Evolutionary conservation across 305 asterid genomes (phyloP), one percentile per base, ranked within the genome.

Genomic region (Fraxinus dipetala): DNA sequence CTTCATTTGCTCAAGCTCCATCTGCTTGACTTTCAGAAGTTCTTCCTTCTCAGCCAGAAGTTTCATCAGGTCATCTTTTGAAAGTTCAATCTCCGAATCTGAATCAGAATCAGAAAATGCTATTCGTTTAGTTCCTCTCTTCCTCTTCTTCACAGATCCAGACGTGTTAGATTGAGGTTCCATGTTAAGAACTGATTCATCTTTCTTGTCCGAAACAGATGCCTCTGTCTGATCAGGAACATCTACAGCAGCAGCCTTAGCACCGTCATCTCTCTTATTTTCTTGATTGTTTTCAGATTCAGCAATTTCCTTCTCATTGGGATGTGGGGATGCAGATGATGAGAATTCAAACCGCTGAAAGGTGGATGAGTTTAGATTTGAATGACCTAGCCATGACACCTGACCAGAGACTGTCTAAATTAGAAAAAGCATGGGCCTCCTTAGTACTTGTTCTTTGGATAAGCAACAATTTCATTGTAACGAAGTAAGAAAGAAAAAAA

Each of bases 41-140:
- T 89, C 91, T 80, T 94, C 95, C 91, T 90, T 90, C 93, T 91
- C 97, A 26, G 82, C 83, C 78, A 92, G 90, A 35, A 93, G 91
- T 86, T 94, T 93, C 88, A 92, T 86, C 86, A 96, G 90, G 40
- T 94, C 99, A 65, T 92, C 97, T 89, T 86, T 90, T 45, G 97
- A 91, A 76, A 96, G 88, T 22, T 94, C 98, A 83, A 75, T 82
- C 87, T 88, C 94, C 63, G 92, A 85, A 88, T 85, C 93, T 76
- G 92, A 85, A 89, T 85, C 93, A 16, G 89, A 89, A 86, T 86
- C 83, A 85, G 82, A 91, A 86, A 84, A 87, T 72, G 83, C 78
- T 82, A 89, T 78, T 85, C 83, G 72, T 83, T 89, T 87, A 88
- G 91, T 77, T 84, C 70, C 76, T 36, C 48, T 85, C 67, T 78